phyloP scores from a whole-genome alignment of 768 basidiomycete genomes.

The Leccinum rimulosum region DNA sequence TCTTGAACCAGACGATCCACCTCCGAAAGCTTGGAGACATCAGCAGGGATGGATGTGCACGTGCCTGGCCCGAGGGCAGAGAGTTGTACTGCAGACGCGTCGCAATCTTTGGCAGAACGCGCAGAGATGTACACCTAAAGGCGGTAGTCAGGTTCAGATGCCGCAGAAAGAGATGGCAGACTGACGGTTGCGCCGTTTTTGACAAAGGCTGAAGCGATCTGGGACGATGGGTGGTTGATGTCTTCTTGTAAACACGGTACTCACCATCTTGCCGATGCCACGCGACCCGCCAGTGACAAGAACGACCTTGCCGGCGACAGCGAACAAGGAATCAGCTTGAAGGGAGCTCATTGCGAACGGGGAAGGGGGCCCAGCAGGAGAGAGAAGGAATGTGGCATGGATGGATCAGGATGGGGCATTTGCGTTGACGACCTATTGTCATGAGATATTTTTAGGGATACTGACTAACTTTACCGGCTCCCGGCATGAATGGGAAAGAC shows the following conservation, averaged over 20 bases:
- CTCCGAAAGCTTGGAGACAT: conserved; percentile 52
- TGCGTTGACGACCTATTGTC: conserved; percentile 16
- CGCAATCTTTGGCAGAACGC: conserved; percentile 50
- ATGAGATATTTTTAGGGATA: conserved; percentile 11
- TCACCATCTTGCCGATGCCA: conserved; percentile 65
- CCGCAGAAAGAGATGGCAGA: background rate
- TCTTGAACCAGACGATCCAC: conserved; percentile 52
- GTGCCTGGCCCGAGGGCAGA: conserved; percentile 50
- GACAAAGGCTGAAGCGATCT: conserved; percentile 66
- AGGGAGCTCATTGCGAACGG: conserved; percentile 35
- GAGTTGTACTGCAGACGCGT: conserved; percentile 50
- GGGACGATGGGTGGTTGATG: conserved; percentile 10
- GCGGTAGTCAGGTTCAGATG: background rate
- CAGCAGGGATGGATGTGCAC: conserved; percentile 53
- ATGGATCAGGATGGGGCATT: background rate
- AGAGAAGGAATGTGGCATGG: background rate
- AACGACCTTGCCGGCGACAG: conserved; percentile 52
- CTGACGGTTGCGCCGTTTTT: conserved; percentile 56
- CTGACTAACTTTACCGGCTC: conserved; percentile 7
- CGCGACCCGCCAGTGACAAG: conserved; percentile 66
- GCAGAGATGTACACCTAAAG: conserved; percentile 61
- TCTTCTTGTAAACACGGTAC: conserved; percentile 9
- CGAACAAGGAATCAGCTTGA: conserved; percentile 40
- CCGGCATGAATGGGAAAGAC: conserved; percentile 8
- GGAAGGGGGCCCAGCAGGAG: background rate